These are phyloP conservation scores for Musa balbisiana DNA, from an alignment of 202 grass and related monocot species.

Conservation along the genomic window DNA sequence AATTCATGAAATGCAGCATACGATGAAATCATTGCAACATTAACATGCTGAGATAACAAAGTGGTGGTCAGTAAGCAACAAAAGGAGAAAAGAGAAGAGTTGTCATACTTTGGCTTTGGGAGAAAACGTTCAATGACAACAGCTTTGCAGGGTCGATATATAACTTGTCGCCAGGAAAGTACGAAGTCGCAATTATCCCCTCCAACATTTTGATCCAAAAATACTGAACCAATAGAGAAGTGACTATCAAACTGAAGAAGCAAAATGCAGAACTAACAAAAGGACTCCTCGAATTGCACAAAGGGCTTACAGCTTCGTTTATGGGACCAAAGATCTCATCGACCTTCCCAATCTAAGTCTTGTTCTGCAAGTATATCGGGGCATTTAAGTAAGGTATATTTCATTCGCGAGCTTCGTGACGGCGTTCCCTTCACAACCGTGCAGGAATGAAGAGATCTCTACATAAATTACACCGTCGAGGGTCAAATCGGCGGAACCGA, in stretches of 20 bases:
- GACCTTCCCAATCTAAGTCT: conserved; percentile 91
- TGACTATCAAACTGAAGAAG: too few species aligned
- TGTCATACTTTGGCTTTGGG: conserved; percentile 65
- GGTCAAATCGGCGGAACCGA: too few species aligned
- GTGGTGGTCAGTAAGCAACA: too few species aligned
- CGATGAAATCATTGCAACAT: too few species aligned
- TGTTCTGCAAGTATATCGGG: conserved; percentile 83
- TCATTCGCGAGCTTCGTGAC: conserved; percentile 95
- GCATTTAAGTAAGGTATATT: conserved; percentile 99
- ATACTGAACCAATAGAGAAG: conserved; percentile 1
- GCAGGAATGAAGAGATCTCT: conserved; percentile 87
- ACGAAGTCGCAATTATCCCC: conserved; percentile 69
- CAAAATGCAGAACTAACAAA: too few species aligned
- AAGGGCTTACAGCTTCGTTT: conserved; percentile 73
- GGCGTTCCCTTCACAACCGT: conserved; percentile 77
- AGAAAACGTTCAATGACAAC: conserved; percentile 83
- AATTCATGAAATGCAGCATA: too few species aligned
- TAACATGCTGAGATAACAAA: too few species aligned
- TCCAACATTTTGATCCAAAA: conserved; percentile 94
- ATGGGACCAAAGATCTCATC: conserved; percentile 98
- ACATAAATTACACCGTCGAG: not conserved
- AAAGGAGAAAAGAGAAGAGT: conserved; percentile 1
- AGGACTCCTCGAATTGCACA: too few species aligned
- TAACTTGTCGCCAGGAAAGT: conserved; percentile 70
- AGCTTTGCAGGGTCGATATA: conserved; percentile 78